phyloP scores from a whole-genome alignment of 106 monocot genomes.

The Narthecium ossifragum region DNA sequence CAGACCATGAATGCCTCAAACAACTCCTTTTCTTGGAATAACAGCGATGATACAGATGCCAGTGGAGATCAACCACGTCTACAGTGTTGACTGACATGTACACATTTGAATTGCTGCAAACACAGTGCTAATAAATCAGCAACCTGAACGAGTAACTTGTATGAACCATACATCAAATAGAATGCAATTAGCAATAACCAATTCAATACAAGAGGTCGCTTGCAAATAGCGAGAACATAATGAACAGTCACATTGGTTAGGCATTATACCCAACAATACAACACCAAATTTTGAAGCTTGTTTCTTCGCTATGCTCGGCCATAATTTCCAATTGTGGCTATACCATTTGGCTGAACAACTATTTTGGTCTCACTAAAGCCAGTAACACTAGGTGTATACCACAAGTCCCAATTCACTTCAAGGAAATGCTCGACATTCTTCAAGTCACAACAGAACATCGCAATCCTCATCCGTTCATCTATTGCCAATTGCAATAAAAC shows the following conservation, averaged over 20 bases:
- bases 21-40: constrained; percentile 7
- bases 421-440: no score
- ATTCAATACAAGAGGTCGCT: not conserved
- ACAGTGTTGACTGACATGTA: constrained; percentile 12
- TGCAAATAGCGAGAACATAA: not conserved
- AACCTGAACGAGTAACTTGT: not conserved
- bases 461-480: no score
- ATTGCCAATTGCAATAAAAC: no score
- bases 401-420: no score
- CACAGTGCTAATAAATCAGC: constrained; percentile 3
- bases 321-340: no score
- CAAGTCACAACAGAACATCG: no score
- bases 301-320: no score
- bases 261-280: no score
- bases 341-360: no score
- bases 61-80: constrained; percentile 11
- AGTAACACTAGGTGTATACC: no score
- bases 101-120: constrained; percentile 43
- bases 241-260: not conserved
- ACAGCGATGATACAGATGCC: constrained; percentile 11
- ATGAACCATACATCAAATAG: not conserved
- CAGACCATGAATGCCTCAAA: constrained; percentile 19
- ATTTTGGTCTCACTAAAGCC: no score
- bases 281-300: no score
- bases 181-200: not conserved